Conservation (phyloP, 106 monocot genomes). For the Dactylorhiza incarnata region DNA sequence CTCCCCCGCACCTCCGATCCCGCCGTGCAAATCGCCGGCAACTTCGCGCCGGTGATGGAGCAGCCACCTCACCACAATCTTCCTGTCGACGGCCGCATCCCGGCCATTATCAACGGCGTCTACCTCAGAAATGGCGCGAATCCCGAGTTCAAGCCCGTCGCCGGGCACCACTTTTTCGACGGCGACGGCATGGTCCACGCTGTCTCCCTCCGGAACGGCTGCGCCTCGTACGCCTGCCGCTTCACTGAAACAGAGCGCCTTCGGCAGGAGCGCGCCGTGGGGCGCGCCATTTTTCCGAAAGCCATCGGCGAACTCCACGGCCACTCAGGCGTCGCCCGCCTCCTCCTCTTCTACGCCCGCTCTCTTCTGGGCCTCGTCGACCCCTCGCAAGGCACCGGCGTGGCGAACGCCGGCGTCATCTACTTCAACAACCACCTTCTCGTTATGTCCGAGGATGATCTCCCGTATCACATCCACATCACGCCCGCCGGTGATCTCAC, state of each 20-base stretch:
- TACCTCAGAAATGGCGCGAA: constrained; percentile 69
- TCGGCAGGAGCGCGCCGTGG: constrained; percentile 49
- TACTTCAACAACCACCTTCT: constrained; percentile 70
- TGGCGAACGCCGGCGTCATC: constrained; percentile 78
- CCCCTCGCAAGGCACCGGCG: constrained; percentile 45
- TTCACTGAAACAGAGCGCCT: constrained; percentile 68
- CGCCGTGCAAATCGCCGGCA: constrained; percentile 62
- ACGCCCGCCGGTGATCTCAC: constrained; percentile 40
- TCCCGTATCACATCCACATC: constrained; percentile 64
- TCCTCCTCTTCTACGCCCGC: constrained; percentile 63
- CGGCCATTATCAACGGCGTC: constrained; percentile 41
- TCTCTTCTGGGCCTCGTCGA: constrained; percentile 52
- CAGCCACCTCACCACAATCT: constrained; percentile 27
- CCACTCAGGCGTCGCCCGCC: constrained; percentile 70
- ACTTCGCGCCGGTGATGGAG: constrained; percentile 68
- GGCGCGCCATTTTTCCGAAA: constrained; percentile 74
- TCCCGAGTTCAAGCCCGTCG: constrained; percentile 39
- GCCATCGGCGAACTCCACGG: constrained; percentile 90
- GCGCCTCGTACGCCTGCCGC: constrained; percentile 64
- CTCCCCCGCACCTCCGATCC: constrained; percentile 54
- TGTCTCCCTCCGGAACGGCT: constrained; percentile 27
- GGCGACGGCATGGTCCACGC: constrained; percentile 84
- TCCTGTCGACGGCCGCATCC: constrained; percentile 45
- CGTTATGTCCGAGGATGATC: constrained; percentile 90
- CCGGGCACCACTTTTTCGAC: constrained; percentile 65